Conservation (phyloP, 306 rosid species). For the Castanea mollissima region DNA sequence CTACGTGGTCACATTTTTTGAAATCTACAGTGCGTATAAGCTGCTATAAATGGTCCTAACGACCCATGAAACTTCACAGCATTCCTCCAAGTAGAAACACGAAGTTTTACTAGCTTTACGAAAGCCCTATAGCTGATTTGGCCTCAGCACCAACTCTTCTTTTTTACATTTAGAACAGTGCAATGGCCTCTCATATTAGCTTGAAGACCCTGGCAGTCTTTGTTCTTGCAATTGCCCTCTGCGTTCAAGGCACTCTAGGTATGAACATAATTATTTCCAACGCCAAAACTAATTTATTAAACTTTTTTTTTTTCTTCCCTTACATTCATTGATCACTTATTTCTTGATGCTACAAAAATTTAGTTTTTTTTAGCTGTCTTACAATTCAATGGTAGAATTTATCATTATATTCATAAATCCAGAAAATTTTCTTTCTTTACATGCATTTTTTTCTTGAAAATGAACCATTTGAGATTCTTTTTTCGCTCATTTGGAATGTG, state of each 20-base stretch:
- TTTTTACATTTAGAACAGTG: not conserved
- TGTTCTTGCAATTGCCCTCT: constrained; percentile 33
- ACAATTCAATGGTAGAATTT: too few species aligned
- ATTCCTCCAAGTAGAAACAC: constrained; percentile 7
- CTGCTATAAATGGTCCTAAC: constrained; percentile 24
- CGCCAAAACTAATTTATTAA: not conserved
- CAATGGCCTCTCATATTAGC: constrained; percentile 49
- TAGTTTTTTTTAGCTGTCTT: too few species aligned
- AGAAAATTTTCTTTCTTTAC: too few species aligned
- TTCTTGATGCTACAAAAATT: not conserved
- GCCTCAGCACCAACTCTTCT: constrained; percentile 1
- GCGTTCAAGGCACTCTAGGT: constrained; percentile 54
- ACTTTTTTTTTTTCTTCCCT: not conserved
- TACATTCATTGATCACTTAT: not conserved
- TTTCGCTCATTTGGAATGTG: too few species aligned
- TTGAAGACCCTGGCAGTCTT: constrained; percentile 31
- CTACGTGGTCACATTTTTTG: not conserved
- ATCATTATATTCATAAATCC: too few species aligned
- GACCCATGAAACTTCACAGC: constrained; percentile 18
- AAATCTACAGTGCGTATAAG: not conserved
- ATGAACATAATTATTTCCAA: not conserved
- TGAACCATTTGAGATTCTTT: too few species aligned
- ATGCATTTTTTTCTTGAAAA: too few species aligned
- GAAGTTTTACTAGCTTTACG: not conserved
- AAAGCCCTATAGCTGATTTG: constrained; percentile 14